Conservation (phyloP, 176 grass and related monocot genomes). For the Cymbopogon citratus region DNA sequence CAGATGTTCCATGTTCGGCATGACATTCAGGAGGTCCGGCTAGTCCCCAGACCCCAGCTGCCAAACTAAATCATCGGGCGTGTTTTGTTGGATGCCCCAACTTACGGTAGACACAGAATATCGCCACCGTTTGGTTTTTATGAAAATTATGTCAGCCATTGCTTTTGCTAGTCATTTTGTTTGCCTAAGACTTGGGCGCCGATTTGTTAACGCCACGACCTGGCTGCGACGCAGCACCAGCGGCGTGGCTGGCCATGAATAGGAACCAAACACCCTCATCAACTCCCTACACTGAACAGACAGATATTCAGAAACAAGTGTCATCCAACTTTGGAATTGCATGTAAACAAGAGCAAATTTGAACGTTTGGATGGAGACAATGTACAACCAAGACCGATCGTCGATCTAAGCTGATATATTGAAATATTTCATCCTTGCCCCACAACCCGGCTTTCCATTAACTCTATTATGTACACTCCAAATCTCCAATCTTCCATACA, state of each 20-base stretch:
- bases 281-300: background rate
- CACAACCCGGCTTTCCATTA: background rate
- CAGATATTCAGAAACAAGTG: background rate
- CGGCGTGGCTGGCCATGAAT: background rate
- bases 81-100: background rate
- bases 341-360: background rate
- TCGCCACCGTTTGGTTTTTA: too few species aligned
- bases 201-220: background rate
- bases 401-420: slow-evolving; percentile 21
- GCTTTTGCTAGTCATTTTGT: background rate
- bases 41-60: too few species aligned
- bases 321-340: background rate
- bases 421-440: background rate
- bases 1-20: background rate
- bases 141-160: background rate
- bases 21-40: background rate
- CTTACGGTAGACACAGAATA: too few species aligned
- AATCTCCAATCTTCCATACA: background rate
- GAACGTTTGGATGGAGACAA: background rate
- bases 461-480: slow-evolving; percentile 34
- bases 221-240: too few species aligned
- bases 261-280: background rate
- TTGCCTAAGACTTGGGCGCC: background rate
- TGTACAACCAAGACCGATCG: slow-evolving; percentile 23
- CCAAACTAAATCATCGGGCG: too few species aligned